Base-by-base conservation (phyloP, 768 basidiomycete species). In the Russula abietina region DNA sequence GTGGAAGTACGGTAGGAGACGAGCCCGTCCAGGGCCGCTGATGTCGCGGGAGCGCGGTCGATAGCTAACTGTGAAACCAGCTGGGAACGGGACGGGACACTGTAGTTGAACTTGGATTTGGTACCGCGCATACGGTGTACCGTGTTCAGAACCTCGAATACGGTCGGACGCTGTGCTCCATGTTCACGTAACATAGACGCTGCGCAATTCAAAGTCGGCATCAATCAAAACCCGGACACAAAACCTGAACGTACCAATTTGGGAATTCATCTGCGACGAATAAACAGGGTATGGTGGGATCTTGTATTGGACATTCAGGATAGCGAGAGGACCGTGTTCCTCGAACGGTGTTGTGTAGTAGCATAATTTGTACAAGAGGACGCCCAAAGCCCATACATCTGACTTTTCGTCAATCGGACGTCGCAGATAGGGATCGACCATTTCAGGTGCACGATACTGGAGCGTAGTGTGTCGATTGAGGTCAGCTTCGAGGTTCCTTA, bases 291-390 rank as follows among this genome's bases (percentile, higher is more conserved):
- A 94, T 38, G 91, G 83, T 2, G 93, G 93, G 52, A 90, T 89
- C 67, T 87, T 88, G 74, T 98, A 99, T 70, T 95, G 93, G 39
- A 95, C 95, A 70, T 98, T 98, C 66, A 98, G 79, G 65, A 98
- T 98, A 2, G 97, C 97, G 56, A 99, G 77, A 2, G 93, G 91
- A 0, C 96, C 96, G 69, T 98, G 94, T 71, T 98, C 96, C 74
- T 99, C 97, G 70, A 99, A 99, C 0, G 97, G 97, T 0, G 97
- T 99, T 0, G 95, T 99, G 74, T 99, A 99, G 76, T 98, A 99
- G 74, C 97, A 98, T 16, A 99, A 83, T 78, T 98, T 99, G 79
- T 98, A 99, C 16, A 99, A 80, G 63, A 99, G 77, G 17, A 98
- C 94, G 26, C 96, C 97, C 26, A 99, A 81, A 0, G 97, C 97